Evolutionary conservation across 1,284 basidiomycete genomes (phyloP).

Genomic region (Austroboletus olivaceoglutinosus): DNA sequence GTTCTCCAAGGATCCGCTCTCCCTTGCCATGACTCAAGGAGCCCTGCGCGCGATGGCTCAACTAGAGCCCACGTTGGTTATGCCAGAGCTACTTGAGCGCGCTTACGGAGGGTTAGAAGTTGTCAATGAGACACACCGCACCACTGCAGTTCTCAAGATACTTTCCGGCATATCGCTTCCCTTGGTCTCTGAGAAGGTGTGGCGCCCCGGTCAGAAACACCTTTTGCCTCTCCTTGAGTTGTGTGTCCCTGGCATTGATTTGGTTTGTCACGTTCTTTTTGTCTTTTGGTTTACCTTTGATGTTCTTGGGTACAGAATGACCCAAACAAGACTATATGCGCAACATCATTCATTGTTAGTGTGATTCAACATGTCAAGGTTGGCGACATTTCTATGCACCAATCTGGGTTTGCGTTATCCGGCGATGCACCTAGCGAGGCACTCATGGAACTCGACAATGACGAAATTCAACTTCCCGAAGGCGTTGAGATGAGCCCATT

Average conservation of each 20-base stretch:
- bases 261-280: conserved; percentile 45
- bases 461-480: conserved; percentile 48
- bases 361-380: conserved; percentile 81
- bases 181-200: conserved; percentile 75
- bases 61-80: conserved; percentile 84
- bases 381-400: conserved; percentile 70
- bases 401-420: conserved; percentile 52
- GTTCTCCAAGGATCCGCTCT: conserved; percentile 86
- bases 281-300: conserved; percentile 3
- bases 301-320: conserved; percentile 65
- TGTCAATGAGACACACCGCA: conserved; percentile 93
- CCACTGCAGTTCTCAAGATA: conserved; percentile 87
- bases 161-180: conserved; percentile 81
- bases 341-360: conserved; percentile 77
- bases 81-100: conserved; percentile 91
- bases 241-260: conserved; percentile 88
- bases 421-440: conserved; percentile 53
- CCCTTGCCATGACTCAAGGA: conserved; percentile 67
- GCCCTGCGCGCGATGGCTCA: conserved; percentile 73
- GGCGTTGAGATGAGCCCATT: conserved; percentile 52
- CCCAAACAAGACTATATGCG: conserved; percentile 85
- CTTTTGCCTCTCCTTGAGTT: conserved; percentile 87
- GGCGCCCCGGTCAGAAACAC: conserved; percentile 86
- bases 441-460: conserved; percentile 52
- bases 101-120: conserved; percentile 90